Conservation (phyloP, 139 green algal genomes). For the Picocystis salinarum region DNA sequence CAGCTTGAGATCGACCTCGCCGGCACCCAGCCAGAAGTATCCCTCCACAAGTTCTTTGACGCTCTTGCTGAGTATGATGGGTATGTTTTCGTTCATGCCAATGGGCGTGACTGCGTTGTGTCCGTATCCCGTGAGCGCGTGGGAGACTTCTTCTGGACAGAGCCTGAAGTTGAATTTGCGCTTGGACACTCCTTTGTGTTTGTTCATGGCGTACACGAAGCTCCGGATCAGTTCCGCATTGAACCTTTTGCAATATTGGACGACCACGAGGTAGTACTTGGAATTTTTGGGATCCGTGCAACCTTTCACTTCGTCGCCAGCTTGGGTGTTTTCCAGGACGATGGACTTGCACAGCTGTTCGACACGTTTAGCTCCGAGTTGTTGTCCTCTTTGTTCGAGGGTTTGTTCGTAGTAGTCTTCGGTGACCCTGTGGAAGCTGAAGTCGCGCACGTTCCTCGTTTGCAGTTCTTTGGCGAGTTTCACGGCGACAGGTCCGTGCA, state of each 20-base stretch:
- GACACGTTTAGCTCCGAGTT: conserved; percentile 21
- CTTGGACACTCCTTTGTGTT: conserved; percentile 26
- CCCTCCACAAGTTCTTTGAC: conserved; percentile 28
- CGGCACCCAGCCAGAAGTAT: conserved; percentile 62
- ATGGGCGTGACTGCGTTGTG: conserved; percentile 75
- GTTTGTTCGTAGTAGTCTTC: conserved; percentile 59
- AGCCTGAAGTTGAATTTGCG: conserved; percentile 73
- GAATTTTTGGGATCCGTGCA: conserved; percentile 26
- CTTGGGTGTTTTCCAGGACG: conserved; percentile 61
- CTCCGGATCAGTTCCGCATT: conserved; percentile 55
- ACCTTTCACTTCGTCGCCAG: conserved; percentile 12
- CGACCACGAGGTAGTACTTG: conserved; percentile 62
- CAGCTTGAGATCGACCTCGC: conserved; percentile 79
- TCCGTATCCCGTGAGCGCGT: conserved; percentile 35
- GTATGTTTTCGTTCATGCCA: conserved; percentile 35
- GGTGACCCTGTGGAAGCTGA: background rate
- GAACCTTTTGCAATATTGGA: conserved; percentile 57
- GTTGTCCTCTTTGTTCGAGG: conserved; percentile 36
- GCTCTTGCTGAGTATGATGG: conserved; percentile 29
- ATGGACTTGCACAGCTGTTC: conserved; percentile 82
- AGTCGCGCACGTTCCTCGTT: too few relatives aligned
- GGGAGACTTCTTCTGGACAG: conserved; percentile 36
- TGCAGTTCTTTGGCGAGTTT: too few relatives aligned
- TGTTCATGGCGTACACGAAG: conserved; percentile 28
- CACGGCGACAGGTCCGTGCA: too few relatives aligned